Base-by-base conservation (phyloP, 805 yeast genomes). In the Metschnikowia similis region DNA sequence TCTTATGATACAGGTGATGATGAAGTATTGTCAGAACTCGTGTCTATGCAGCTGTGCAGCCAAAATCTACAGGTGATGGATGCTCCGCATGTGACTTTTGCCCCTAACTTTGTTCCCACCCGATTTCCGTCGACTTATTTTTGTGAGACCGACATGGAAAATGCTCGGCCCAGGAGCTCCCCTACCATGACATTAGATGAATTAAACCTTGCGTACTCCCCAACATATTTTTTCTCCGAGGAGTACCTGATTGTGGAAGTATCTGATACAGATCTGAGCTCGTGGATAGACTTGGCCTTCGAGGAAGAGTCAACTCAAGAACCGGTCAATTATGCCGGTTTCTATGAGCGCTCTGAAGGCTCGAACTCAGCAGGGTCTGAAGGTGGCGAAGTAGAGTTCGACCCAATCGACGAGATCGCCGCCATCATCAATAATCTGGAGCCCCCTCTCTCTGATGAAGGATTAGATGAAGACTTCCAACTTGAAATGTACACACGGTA, bases 401-500 rank as follows among this genome's bases (percentile, higher is more conserved):
- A 38, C 16, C 41, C 30, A 13, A 27, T 38, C 13, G 41, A 38
- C 8, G 16, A 38, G 8, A 38, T 38, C 4, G 41, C 41, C 17
- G 41, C 41, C 41, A 38, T 38, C 14, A 38, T 38, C 41, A 38
- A 38, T 8, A 38, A 5, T 13, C 41, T 13, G 30, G 41, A 38
- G 16, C 14, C 16, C 26, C 31, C 17, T 8, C 2, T n/a, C 8
- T 16, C 31, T 11, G 31, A 38, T 16, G 32, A 14, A 4, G 27
- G 6, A 9, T 28, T 28, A 26, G 39, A 35, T 13, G 46, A 41
- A 14, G 45, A 35, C n/a, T 16, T 14, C 32, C 39, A 35, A 4
- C 35, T 27, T 35, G 40, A 43, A n/a, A 17, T 43, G 46, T 27
- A 35, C 34, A 35, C 36, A 8, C 38, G 26, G 46, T 43, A 34